phyloP scores from a whole-genome alignment of 345 rosid genomes.

The Salix dunnii region DNA sequence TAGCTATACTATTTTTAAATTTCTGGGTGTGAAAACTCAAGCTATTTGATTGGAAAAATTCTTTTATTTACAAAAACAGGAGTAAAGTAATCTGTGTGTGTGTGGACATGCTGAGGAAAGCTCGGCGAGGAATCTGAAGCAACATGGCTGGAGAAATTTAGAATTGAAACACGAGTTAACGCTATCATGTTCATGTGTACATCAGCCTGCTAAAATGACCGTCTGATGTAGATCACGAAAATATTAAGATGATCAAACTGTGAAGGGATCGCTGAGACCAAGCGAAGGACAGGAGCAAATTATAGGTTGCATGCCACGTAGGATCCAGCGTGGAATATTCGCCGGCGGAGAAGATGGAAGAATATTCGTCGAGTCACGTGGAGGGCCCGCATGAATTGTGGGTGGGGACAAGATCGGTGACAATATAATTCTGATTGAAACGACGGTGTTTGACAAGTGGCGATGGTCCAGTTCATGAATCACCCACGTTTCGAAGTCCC shows the following conservation, averaged over 20 bases:
- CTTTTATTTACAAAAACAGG: not conserved
- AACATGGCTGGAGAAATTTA: conserved; percentile 16
- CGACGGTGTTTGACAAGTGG: not conserved
- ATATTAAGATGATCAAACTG: conserved; percentile 8
- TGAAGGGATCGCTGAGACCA: not conserved
- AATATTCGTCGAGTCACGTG: conserved; percentile 37
- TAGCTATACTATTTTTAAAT: not conserved
- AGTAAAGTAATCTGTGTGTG: not conserved
- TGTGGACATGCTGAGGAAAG: conserved; percentile 43
- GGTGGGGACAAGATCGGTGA: not conserved
- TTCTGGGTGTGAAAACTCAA: not conserved
- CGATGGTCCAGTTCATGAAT: not conserved
- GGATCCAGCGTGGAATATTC: conserved; percentile 45
- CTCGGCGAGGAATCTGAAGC: conserved; percentile 61
- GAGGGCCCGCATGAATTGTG: conserved; percentile 18
- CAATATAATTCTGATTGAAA: not conserved
- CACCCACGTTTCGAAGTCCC: conserved; percentile 4
- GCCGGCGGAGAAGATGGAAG: conserved; percentile 9
- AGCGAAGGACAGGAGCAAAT: no score
- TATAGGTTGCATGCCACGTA: not conserved
- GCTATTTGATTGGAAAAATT: not conserved
- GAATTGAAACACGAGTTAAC: not conserved
- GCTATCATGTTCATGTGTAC: not conserved
- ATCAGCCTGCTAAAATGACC: not conserved
- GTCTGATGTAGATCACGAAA: not conserved